Evolutionary conservation across 1,284 basidiomycete species (phyloP).

Genomic region (Bondarzewia mesenterica): DNA sequence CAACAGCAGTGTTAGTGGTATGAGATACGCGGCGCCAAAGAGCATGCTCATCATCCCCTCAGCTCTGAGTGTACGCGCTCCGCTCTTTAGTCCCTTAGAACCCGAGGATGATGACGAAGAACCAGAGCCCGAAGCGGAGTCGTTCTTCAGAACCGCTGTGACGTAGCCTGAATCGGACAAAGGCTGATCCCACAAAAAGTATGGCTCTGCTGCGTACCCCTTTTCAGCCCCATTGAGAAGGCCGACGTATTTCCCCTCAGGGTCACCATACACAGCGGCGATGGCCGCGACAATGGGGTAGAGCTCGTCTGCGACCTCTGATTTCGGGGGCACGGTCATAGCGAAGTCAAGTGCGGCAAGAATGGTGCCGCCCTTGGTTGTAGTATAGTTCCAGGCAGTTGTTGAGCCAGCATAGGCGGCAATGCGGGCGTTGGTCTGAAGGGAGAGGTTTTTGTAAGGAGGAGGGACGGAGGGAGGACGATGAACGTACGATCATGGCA

Average conservation of each 20-base stretch:
- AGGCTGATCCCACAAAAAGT: slow-evolving; percentile 49
- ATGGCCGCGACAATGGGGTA: slow-evolving; percentile 44
- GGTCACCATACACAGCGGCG: slow-evolving; percentile 46
- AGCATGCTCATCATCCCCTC: too few species aligned
- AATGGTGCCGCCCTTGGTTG: slow-evolving; percentile 42
- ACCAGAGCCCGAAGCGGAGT: neutral
- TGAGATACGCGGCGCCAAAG: too few species aligned
- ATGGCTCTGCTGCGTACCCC: slow-evolving; percentile 34
- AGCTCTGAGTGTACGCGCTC: too few species aligned
- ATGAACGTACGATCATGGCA: slow-evolving; percentile 8
- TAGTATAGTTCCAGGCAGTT: slow-evolving; percentile 43
- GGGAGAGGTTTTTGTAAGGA: neutral
- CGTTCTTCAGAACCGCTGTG: neutral
- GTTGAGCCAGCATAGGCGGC: slow-evolving; percentile 33
- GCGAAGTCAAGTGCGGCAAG: slow-evolving; percentile 49
- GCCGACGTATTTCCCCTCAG: slow-evolving; percentile 34
- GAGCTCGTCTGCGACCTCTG: slow-evolving; percentile 34
- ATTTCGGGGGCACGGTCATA: slow-evolving; percentile 32
- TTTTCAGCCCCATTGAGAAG: slow-evolving; percentile 30
- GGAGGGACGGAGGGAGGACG: neutral
- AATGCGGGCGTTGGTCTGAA: slow-evolving; percentile 48
- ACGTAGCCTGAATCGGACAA: slow-evolving; percentile 21
- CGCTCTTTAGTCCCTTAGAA: too few species aligned
- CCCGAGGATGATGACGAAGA: too few species aligned
- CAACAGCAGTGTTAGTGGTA: too few species aligned